These are phyloP conservation scores for Lentithecium fluviatile DNA, from an alignment of 495 filamentous ascomycete genomes.

Conservation along the genomic window DNA sequence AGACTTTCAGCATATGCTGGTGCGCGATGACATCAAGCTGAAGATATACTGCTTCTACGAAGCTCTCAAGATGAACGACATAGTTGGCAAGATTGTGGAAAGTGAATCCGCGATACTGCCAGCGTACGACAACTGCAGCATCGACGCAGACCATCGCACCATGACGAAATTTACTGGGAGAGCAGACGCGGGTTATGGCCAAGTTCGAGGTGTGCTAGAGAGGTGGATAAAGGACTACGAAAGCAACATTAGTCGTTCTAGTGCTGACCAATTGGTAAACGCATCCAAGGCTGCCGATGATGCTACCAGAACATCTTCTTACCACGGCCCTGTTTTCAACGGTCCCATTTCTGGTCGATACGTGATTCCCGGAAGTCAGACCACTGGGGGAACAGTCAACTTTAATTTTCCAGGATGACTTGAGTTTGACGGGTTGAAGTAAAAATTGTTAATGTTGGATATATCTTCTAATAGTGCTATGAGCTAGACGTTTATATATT, in stretches of 20 bases:
- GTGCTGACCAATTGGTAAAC: no score
- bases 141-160: background rate
- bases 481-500: no score
- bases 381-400: background rate
- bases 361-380: background rate
- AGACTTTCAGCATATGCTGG: background rate
- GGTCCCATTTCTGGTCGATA: constrained; percentile 1
- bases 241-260: no score
- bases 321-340: constrained; percentile 1
- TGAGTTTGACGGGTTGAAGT: no score
- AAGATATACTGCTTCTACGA: background rate
- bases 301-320: background rate
- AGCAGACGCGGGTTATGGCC: background rate
- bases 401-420: background rate
- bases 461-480: no score
- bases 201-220: background rate
- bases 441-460: no score
- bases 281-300: no score
- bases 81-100: constrained; percentile 2
- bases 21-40: background rate
- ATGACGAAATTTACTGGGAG: constrained; percentile 1
- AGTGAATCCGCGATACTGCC: background rate
- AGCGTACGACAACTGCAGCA: background rate
- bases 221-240: background rate
- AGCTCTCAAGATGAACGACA: background rate